phyloP scores from a whole-genome alignment of 805 yeast species.

The Saccharomycopsis sp. region DNA sequence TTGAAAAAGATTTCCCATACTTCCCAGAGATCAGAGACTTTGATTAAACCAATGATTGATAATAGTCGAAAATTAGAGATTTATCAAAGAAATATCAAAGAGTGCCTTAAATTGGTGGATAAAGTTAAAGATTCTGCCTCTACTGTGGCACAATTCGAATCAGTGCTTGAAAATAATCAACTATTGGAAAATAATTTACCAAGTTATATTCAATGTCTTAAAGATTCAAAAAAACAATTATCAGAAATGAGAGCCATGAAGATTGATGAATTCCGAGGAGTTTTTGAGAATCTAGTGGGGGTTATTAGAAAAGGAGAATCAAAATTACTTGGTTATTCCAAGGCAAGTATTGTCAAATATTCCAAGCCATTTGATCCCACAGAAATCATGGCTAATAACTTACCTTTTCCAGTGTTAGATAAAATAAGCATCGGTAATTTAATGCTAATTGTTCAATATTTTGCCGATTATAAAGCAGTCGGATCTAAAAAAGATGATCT shows the following conservation, averaged over 20 bases:
- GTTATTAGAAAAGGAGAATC: slow-evolving; percentile 48
- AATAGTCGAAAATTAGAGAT: slow-evolving; percentile 47
- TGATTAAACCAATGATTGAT: slow-evolving; percentile 63
- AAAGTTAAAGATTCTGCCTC: slow-evolving; percentile 40
- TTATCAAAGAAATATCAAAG: slow-evolving; percentile 47
- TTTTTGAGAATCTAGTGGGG: slow-evolving; percentile 47
- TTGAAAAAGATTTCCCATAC: slow-evolving; percentile 41
- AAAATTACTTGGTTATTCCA: slow-evolving; percentile 40
- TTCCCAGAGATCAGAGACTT: slow-evolving; percentile 44
- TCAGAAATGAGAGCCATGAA: slow-evolving; percentile 17
- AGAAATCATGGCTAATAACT: slow-evolving; percentile 27
- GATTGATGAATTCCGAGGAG: slow-evolving; percentile 53
- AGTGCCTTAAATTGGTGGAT: slow-evolving; percentile 37
- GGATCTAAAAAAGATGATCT: slow-evolving; percentile 22
- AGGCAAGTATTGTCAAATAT: slow-evolving; percentile 30
- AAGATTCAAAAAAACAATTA: slow-evolving; percentile 18
- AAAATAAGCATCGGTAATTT: slow-evolving; percentile 20
- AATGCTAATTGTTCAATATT: slow-evolving; percentile 19
- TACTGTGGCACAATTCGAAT: slow-evolving; percentile 33
- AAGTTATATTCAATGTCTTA: slow-evolving; percentile 17
- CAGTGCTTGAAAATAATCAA: slow-evolving; percentile 23
- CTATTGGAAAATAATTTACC: slow-evolving; percentile 10
- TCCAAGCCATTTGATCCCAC: slow-evolving; percentile 37
- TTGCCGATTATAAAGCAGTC: slow-evolving; percentile 12
- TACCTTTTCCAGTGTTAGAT: slow-evolving; percentile 10